These are phyloP conservation scores for Fragaria iinumae DNA, from an alignment of 306 rosid species.

Conservation along the genomic window DNA sequence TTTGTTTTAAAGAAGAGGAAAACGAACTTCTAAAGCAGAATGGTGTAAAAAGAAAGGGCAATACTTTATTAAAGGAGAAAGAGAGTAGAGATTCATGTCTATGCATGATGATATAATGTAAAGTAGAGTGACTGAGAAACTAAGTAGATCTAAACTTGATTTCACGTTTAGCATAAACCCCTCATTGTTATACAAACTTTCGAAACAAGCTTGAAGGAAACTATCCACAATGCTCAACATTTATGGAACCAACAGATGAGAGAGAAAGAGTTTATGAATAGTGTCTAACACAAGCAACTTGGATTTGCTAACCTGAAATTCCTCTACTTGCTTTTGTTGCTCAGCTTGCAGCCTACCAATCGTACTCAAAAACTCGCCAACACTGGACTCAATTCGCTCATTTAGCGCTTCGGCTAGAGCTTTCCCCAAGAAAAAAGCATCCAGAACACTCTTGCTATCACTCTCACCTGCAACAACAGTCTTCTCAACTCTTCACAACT, in stretches of 20 bases:
- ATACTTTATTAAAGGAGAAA: background rate
- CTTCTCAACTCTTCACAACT: conserved; percentile 9
- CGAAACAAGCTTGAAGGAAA: background rate
- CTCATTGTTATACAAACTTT: background rate
- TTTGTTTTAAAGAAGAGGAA: background rate
- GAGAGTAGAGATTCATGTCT: background rate
- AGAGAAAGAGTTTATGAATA: background rate
- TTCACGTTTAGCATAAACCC: background rate
- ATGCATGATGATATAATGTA: background rate
- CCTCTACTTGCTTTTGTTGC: conserved; percentile 73
- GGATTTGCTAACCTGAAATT: conserved; percentile 63
- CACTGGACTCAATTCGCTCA: conserved; percentile 82
- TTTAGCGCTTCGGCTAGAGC: conserved; percentile 90
- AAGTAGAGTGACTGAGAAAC: background rate
- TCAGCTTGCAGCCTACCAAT: conserved; percentile 94
- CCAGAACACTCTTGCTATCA: conserved; percentile 69
- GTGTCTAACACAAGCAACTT: background rate
- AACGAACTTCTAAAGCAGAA: background rate
- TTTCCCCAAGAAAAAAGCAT: conserved; percentile 96
- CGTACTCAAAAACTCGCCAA: conserved; percentile 75
- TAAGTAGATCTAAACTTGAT: background rate
- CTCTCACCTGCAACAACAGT: conserved; percentile 53
- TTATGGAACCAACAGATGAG: background rate
- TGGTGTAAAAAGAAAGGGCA: background rate
- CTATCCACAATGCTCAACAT: background rate